phyloP scores from a whole-genome alignment of 2,329 filamentous ascomycete species.

The Taxawa tesnikishii region DNA sequence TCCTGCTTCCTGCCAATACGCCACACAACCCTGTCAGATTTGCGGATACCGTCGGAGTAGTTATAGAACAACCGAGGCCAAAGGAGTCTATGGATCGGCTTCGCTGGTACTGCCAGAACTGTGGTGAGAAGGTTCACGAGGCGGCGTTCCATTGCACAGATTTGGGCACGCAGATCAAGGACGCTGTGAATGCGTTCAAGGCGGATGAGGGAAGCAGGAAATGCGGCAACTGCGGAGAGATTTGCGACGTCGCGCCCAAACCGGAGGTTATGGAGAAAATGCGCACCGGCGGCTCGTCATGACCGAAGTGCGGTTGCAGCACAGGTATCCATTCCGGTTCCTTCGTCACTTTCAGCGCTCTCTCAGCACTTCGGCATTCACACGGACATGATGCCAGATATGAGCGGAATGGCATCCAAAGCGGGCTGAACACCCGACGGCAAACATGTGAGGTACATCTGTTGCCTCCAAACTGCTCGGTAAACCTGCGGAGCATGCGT shows the following conservation, averaged over 20 bases:
- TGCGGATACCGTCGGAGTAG: conserved; percentile 83
- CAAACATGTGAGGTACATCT: too few species aligned
- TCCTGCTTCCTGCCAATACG: conserved; percentile 84
- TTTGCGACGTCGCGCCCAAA: conserved; percentile 60
- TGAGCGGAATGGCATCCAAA: too few species aligned
- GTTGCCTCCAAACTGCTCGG: too few species aligned
- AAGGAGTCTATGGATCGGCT: conserved; percentile 59
- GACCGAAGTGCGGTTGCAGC: too few species aligned
- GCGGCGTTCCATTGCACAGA: conserved; percentile 79
- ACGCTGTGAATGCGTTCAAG: conserved; percentile 73
- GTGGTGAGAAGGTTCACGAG: conserved; percentile 67
- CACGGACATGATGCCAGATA: too few species aligned
- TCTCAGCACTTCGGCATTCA: too few species aligned
- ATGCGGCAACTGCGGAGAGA: conserved; percentile 62
- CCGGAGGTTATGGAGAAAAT: conserved; percentile 22
- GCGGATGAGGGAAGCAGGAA: conserved; percentile 55
- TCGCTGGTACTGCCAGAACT: conserved; percentile 78
- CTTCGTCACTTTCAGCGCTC: too few species aligned
- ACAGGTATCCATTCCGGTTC: too few species aligned
- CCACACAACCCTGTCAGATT: conserved; percentile 94
- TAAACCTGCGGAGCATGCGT: too few species aligned
- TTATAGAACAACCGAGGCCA: conserved; percentile 76
- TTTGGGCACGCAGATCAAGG: conserved; percentile 88
- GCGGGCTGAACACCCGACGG: too few species aligned
- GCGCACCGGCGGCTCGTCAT: conserved; percentile 10